Evolutionary conservation across 495 filamentous ascomycete genomes (phyloP), one percentile per base, ranked within the genome.

Genomic region (Schizothecium vesticola): DNA sequence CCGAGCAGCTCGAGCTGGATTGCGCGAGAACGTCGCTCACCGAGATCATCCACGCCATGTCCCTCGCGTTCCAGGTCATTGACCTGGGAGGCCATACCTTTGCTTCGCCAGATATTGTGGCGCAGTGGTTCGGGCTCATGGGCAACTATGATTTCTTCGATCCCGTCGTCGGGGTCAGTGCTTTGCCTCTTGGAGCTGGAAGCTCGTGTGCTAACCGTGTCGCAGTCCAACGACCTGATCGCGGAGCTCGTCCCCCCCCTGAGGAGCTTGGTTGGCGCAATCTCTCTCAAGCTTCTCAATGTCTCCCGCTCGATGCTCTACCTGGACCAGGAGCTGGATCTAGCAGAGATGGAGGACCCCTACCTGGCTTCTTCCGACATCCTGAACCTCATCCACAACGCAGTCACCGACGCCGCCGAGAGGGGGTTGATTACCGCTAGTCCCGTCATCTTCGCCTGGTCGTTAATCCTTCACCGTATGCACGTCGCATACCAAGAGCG

Each of bases 381-480:
- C 6, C 81, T 94, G 56, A 80, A 82, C 22, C 81, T 88, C 61
- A 84, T 96, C 16, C 91, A 91, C 70, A 83, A 85, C 55, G 84
- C 88, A 22, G 75, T 94, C 5, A 77, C 80, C 28, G 73, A 76
- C 22, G 87, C 87, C 5, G 80, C 84, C 56, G 75, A 79, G 13
- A 71, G 76, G 0, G 78, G 78, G n/a, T 68, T 81, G 11, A 72
- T 67, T 23, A 83, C 84, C 22, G 89, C 89, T 3, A 88, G 84
- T 62, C 91, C 91, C 12, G 86, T 89, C 25, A 82, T 89, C 25
- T 90, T 93, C 64, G 86, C 91, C 10, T 97, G 92, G 93, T 85
- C 88, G 11, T 76, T 93, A 61, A 84, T 96, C 22, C 77, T 92
- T n/a, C 83, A 92, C 69, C 84, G 84, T 8, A 86, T 93, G 81